Evolutionary conservation across 2,329 filamentous ascomycete species (phyloP).

Genomic region (Pseudophaeomoniella oleicola): DNA sequence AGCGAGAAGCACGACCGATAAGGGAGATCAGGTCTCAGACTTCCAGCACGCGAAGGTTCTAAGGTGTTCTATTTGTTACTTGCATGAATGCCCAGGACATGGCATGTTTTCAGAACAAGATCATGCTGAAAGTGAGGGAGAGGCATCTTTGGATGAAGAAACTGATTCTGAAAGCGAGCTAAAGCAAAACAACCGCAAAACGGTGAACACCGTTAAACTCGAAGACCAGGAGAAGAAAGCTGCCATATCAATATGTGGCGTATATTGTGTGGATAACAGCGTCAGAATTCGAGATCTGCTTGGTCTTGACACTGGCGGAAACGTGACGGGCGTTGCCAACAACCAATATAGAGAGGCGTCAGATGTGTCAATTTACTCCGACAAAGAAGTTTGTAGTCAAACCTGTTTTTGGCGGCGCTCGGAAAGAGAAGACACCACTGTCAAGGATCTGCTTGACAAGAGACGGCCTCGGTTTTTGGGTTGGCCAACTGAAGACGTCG

Average conservation of each 20-base stretch:
- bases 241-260: conserved; percentile 7
- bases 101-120: conserved; percentile 9
- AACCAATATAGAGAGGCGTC: background rate
- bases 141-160: conserved; percentile 3
- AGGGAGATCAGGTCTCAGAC: background rate
- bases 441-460: too few relatives aligned
- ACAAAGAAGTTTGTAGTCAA: background rate
- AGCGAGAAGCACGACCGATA: background rate
- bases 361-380: background rate
- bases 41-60: background rate
- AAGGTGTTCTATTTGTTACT: conserved; percentile 11
- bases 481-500: background rate
- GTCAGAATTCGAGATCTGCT: background rate
- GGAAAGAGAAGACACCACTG: too few relatives aligned
- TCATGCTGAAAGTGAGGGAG: conserved; percentile 4
- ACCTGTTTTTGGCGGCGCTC: conserved; percentile 2
- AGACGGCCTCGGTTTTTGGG: background rate
- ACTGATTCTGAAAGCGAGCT: conserved; percentile 9
- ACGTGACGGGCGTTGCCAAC: conserved; percentile 2
- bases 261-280: conserved; percentile 9
- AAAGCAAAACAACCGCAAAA: conserved; percentile 7
- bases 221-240: background rate
- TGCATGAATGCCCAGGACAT: conserved; percentile 12
- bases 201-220: background rate
- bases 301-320: background rate